These are phyloP conservation scores for Allantophomopsis cytisporea DNA, from an alignment of 2,329 filamentous ascomycete genomes.

Conservation along the genomic window DNA sequence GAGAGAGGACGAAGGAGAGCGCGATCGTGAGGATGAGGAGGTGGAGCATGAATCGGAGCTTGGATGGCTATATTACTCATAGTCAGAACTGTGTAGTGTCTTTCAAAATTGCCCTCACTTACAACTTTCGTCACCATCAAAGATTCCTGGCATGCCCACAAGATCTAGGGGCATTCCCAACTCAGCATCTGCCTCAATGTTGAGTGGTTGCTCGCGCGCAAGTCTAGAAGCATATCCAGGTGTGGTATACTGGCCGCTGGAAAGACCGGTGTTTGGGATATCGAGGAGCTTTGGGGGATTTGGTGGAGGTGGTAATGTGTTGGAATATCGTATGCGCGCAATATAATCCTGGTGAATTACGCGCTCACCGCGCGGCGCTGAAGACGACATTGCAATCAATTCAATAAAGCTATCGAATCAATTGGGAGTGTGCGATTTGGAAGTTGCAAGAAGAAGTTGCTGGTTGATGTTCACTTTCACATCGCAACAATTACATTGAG, in stretches of 20 bases:
- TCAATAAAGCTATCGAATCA: too few relatives aligned
- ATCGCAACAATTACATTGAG: too few relatives aligned
- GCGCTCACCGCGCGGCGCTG: slow-evolving; percentile 29
- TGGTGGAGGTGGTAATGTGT: slow-evolving; percentile 86
- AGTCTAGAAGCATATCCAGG: slow-evolving; percentile 82
- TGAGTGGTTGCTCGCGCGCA: slow-evolving; percentile 81
- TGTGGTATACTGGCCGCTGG: slow-evolving; percentile 77
- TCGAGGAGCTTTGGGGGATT: slow-evolving; percentile 94
- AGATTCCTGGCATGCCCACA: slow-evolving; percentile 87
- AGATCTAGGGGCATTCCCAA: slow-evolving; percentile 95
- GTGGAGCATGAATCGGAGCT: slow-evolving; percentile 55
- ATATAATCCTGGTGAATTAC: slow-evolving; percentile 90
- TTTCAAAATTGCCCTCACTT: slow-evolving; percentile 18
- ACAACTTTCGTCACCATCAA: slow-evolving; percentile 93
- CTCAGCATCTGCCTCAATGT: slow-evolving; percentile 95
- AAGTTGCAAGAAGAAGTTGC: too few relatives aligned
- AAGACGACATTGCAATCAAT: slow-evolving; percentile 23
- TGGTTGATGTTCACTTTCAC: too few relatives aligned
- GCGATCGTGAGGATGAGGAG: slow-evolving; percentile 72
- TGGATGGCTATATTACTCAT: slow-evolving; percentile 53
- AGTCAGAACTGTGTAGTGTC: slow-evolving; percentile 6
- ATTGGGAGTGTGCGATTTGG: too few relatives aligned
- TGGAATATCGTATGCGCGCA: slow-evolving; percentile 87
- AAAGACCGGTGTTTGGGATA: slow-evolving; percentile 84
- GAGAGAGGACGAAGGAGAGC: slow-evolving; percentile 72